Evolutionary conservation across 176 grass and related monocot genomes (phyloP), one percentile per base, ranked within the genome.

Genomic region (Oryza longistaminata): DNA sequence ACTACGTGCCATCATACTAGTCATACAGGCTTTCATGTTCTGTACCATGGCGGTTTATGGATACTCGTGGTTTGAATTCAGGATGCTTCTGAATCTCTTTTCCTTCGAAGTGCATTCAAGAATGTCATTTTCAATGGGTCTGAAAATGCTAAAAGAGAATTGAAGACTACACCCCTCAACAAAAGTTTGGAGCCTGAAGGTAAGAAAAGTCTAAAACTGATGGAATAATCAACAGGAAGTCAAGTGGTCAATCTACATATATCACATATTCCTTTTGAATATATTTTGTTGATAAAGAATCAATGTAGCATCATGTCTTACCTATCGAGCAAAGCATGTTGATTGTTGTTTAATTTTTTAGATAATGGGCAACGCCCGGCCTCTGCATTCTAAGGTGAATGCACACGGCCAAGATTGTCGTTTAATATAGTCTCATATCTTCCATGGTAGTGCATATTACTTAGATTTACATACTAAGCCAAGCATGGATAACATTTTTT

Each of bases 81-180:
- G 97, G 91, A 99, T 76, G 91, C 91, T 75, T 92, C 97, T 80
- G 92, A 96, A 89, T 86, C 91, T 87, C 88, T 99, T 83, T 99
- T 96, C 81, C 76, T 92, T 72, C 73, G 88, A 86, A 99, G 86
- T 42, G 91, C 97, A 76, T 99, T 99, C 81, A 96, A 86, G 89
- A 16, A 91, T 82, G 97, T 96, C 72, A 86, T 99, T 24, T 99
- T 94, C 78, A 71, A 40, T 73, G 88, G 64, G 68, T 40, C 73
- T 82, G 82, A 94, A 75, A 83, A 81, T 70, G 78, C 71, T 75
- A 82, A 92, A 81, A 64, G 81, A 70, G 86, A 85, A 85, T 26
- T 82, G 15, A 49, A 90, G 65, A 39, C 67, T 17, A 43, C 53
- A 29, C 70, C 83, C 58, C 70, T 86, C 37, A 78, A 65, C 79